Percentiles rank a stretch among this genome's conserved stretches.
Conservation (phyloP, 208 protist genomes). For the Porcisia deanei region DNA sequence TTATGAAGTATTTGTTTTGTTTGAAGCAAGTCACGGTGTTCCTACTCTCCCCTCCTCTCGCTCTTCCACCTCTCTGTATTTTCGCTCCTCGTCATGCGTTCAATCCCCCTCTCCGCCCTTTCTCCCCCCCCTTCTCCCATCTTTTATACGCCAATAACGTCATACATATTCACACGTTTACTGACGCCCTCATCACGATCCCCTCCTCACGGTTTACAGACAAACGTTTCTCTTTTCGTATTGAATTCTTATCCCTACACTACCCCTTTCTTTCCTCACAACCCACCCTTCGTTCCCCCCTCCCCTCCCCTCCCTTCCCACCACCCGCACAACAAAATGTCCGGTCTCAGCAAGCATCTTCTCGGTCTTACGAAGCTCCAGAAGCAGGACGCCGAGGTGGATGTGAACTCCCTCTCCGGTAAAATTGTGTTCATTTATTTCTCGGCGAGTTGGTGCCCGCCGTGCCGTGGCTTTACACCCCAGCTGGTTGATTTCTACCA, state of each 20-base stretch:
- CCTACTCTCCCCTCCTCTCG: no score
- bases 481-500: constrained; percentile 84
- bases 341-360: constrained; percentile 18
- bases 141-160: background rate
- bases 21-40: no score
- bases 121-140: background rate
- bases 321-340: constrained; percentile 3
- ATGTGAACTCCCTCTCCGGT: constrained; percentile 26
- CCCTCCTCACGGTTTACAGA: background rate
- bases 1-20: no score
- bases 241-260: background rate
- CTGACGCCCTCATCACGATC: background rate
- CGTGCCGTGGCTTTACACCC: constrained; percentile 92
- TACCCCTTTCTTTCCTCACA: background rate
- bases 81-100: background rate
- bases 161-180: background rate
- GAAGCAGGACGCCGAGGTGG: constrained; percentile 10
- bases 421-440: constrained; percentile 92
- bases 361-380: constrained; percentile 8
- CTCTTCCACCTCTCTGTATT: no score
- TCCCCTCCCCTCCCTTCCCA: background rate
- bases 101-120: no score
- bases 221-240: background rate
- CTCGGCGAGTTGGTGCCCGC: constrained; percentile 93
- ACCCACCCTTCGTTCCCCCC: no score